Base-by-base conservation (phyloP, 2,329 filamentous ascomycete genomes). In the Colletotrichum chrysophilum region DNA sequence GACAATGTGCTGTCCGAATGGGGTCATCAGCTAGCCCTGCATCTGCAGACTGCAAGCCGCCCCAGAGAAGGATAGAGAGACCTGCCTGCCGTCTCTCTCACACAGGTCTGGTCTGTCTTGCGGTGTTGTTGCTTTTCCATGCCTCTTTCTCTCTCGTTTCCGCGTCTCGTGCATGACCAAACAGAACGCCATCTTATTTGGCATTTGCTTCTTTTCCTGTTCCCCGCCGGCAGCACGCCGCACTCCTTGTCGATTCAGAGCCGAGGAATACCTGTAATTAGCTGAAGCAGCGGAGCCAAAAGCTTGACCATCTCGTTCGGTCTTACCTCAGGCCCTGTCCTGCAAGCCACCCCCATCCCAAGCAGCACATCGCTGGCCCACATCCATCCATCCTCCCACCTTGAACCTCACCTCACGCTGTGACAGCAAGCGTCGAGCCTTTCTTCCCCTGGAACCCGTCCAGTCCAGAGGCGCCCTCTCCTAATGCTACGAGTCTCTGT, bases 361-460 rank as follows among this genome's bases (percentile, higher is more conserved):
- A 48, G 43, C 43, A 21, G 36, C n/a, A 43, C n/a, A 43, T 61
- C 34, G 24, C 10, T n/a, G 10, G 36, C 28, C 34, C 43, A 36
- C 66, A 48, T 43, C 64, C 64, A 58, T 58, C 21, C 55, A 48
- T 24, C 66, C 26, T 70, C 34, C 14, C 66, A 36, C 30, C 65
- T 32, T 26, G 26, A 66, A 43, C 64, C 52, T 56, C 52, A 69
- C 52, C 56, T 65, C 64, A 67, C 56, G 62, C 62, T 75, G 73
- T 75, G 69, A 75, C 69, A 56, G 38, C 62, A 72, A 52, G 16
- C 43, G 73, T 75, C 73, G 62, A 62, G 69, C 30, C 16, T 67
- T 64, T 48, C 38, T 8, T 8, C 34, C 66, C 71, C 68, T 55
- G 30, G 28, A 58, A 34, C 66, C 71, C 30, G 48, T 67, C 28